A percentile compares a stretch with the other conserved stretches of the same genome.
Evolutionary conservation across 495 filamentous ascomycete genomes (phyloP).

Genomic region (Tuber calosporum): DNA sequence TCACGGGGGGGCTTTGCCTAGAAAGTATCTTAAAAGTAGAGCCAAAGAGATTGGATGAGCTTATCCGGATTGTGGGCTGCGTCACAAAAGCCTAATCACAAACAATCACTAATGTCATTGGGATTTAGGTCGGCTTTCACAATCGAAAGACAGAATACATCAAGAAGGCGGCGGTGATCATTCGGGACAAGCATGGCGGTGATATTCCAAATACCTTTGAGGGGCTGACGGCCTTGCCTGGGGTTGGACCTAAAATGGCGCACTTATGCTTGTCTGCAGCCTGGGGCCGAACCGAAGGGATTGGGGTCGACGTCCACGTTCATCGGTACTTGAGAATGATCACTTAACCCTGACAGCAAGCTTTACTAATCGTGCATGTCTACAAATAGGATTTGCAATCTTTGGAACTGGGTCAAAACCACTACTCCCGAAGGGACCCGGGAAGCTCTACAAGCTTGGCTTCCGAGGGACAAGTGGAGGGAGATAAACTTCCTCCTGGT

Average conservation of each 20-base stretch:
- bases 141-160: constrained; percentile 86
- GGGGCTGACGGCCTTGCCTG: constrained; percentile 71
- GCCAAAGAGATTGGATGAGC: constrained; percentile 60
- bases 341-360: constrained; percentile 32
- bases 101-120: constrained; percentile 17
- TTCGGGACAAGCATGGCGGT: constrained; percentile 58
- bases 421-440: constrained; percentile 82
- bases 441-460: constrained; percentile 67
- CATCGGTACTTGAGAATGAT: constrained; percentile 49
- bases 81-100: background rate
- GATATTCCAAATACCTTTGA: constrained; percentile 81
- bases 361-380: constrained; percentile 56
- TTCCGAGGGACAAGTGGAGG: constrained; percentile 82
- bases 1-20: constrained; percentile 64
- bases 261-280: constrained; percentile 74
- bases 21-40: constrained; percentile 70
- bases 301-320: constrained; percentile 63
- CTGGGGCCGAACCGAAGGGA: constrained; percentile 55
- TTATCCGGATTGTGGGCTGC: constrained; percentile 52
- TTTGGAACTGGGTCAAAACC: constrained; percentile 83
- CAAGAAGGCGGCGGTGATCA: constrained; percentile 64
- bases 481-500: constrained; percentile 91
- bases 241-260: constrained; percentile 96
- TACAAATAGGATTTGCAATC: constrained; percentile 81
- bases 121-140: constrained; percentile 86